Evolutionary conservation across 371 early-diverging fungal genomes (phyloP), one percentile per base, ranked within the genome.

Genomic region (Mucor plumbeus): DNA sequence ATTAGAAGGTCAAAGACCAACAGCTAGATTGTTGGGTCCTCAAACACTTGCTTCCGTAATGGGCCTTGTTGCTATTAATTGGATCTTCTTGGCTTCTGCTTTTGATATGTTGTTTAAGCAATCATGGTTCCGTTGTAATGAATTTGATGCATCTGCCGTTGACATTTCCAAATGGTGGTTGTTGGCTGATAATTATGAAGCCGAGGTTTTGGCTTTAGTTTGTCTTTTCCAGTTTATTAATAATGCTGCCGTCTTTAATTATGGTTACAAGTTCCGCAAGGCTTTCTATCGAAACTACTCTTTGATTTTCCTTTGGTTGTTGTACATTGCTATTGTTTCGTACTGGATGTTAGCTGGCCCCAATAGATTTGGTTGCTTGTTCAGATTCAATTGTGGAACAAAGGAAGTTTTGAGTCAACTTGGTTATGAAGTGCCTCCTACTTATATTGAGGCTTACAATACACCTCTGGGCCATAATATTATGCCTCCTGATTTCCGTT

Each of bases 141-240:
- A 91, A 76, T 92, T 91, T 66, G 87, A 91, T 68, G 74, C 85
- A 0, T 66, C 74, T 35, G 78, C 80, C 36, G 85, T 82, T 19
- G 91, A 93, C 68, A 73, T 87, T 15, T 76, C 86, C 38, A 85
- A 87, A 58, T 93, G 91, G 92, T 91, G 89, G 88, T 76, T 91
- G 44, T 71, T 91, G 36, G 89, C 88, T 19, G 93, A 93, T 70
- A 91, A 91, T 70, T 92, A 78, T 70, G 93, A 92, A 76, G 85
- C 84, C 17, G 80, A 79, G 19, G 70, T 77, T 3, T 54, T 91
- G 33, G 70, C 88, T 7, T 72, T 87, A 33, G 73, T 85, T 7
- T 84, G 82, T 63, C 74, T 89, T 31, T 88, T 85, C 73, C 87
- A 87, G 65, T 86, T 88, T 56, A 76, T 88, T 62, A 84, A 81